Conservation (phyloP, 1,284 basidiomycete species). For the Apiotrichum sp. region DNA sequence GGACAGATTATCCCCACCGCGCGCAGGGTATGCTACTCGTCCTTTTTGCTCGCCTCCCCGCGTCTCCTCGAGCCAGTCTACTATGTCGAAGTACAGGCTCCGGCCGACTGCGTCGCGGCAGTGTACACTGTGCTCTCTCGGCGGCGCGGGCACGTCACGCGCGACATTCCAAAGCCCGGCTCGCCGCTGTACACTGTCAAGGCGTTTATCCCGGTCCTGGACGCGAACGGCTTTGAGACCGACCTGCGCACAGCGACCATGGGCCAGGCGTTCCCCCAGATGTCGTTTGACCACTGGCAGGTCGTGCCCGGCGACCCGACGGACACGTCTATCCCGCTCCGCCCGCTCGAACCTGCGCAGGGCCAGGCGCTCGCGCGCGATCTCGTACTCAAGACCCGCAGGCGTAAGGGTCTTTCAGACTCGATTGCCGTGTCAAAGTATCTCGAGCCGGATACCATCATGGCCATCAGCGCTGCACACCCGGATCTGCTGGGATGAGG, state of each 20-base stretch:
- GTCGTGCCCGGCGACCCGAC: slow-evolving; percentile 98
- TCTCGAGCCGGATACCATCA: slow-evolving; percentile 69
- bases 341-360: slow-evolving; percentile 93
- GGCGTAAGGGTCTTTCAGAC: slow-evolving; percentile 90
- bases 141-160: slow-evolving; percentile 93
- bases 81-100: slow-evolving; percentile 96
- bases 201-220: slow-evolving; percentile 94
- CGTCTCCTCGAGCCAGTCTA: slow-evolving; percentile 95
- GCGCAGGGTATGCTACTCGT: slow-evolving; percentile 96
- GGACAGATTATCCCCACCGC: slow-evolving; percentile 96
- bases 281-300: slow-evolving; percentile 97
- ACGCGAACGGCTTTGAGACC: slow-evolving; percentile 98
- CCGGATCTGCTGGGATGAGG: slow-evolving; percentile 69
- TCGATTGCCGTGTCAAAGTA: slow-evolving; percentile 92
- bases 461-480: slow-evolving; percentile 82
- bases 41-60: slow-evolving; percentile 91
- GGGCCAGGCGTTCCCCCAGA: slow-evolving; percentile 94
- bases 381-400: slow-evolving; percentile 89
- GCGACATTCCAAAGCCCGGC: slow-evolving; percentile 94
- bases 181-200: slow-evolving; percentile 96
- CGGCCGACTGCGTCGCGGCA: slow-evolving; percentile 95
- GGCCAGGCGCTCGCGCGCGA: slow-evolving; percentile 87
- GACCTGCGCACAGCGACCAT: slow-evolving; percentile 94
- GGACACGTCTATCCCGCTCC: slow-evolving; percentile 87
- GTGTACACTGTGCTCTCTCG: slow-evolving; percentile 96